Base-by-base conservation (phyloP, 2,329 filamentous ascomycete species). In the Fusarium sp. region DNA sequence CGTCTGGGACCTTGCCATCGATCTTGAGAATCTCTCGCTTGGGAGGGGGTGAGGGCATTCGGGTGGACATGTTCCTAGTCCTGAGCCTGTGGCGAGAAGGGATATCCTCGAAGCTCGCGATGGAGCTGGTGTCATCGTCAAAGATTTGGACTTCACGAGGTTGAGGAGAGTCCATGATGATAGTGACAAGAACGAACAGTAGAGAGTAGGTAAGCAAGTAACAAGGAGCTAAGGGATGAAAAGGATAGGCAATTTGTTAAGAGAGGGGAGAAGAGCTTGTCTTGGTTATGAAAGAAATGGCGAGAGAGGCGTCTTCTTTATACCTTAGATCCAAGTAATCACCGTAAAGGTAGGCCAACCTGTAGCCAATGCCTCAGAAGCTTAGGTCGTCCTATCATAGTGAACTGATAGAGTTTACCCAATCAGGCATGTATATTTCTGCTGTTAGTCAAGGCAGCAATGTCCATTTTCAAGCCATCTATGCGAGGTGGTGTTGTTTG, bases 1-100 rank as follows among this genome's bases (percentile, higher is more conserved):
- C 72, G 40, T 82, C 78, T 4, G 81, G 79, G 9, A 78, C 75
- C n/a, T 78, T 78, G 57, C 76, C 76, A n/a, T 78, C 71, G 22
- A 78, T 61, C 57, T 69, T 74, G 30, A 76, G 66, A 10, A 58
- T 47, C 15, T 62, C 50, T 45, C 55, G 59, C 11, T 49, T 62
- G n/a, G 39, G 44, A n/a, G 15, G 17, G 35, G 35, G 35, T 7
- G 33, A 35, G 7, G 17, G 8, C 6, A n/a, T 3, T 35, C 33
- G 33, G 19, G 43, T 55, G 19, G n/a, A 35, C 4, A 30, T 10
- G 27, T 30, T 13, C 11, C 27, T 30, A 30, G 27, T 30, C 27
- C 48, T 43, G 47, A 30, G 25, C 6, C 58, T 20, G 10, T 37
- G 22, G 22, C 59, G 35, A 14, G 27, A 32, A 33, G 40, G 46